A percentile compares a stretch with the other conserved stretches of the same genome.
Evolutionary conservation across 192 early-diverging fungal species (phyloP).

Genomic region (Rhizoclosmatium sp.): DNA sequence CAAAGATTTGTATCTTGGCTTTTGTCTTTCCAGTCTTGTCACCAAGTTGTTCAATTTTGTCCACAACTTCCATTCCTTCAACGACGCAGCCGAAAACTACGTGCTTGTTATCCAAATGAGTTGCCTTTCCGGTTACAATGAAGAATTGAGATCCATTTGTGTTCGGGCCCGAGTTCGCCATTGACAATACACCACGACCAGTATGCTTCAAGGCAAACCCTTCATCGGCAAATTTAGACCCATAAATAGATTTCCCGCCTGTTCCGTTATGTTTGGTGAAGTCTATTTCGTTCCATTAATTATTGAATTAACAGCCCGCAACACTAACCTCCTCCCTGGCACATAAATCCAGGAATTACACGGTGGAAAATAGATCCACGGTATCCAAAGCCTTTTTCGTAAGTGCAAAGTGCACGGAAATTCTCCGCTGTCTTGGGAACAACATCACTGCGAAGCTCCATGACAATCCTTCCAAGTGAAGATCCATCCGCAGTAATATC

Average conservation of each 20-base stretch:
- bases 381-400: constrained; percentile 58
- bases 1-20: no score
- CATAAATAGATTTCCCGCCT: constrained; percentile 80
- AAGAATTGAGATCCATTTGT: constrained; percentile 72
- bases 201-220: constrained; percentile 77
- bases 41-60: constrained; percentile 48
- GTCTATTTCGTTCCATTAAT: constrained; percentile 54
- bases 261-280: constrained; percentile 82
- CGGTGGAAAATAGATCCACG: constrained; percentile 81
- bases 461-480: constrained; percentile 58
- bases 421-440: no score
- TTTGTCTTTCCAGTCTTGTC: no score
- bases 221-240: constrained; percentile 88
- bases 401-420: no score
- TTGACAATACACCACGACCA: constrained; percentile 56
- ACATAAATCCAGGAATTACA: constrained; percentile 90
- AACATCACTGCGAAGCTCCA: constrained; percentile 48
- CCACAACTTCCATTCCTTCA: constrained; percentile 67
- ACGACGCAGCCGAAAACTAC: constrained; percentile 57
- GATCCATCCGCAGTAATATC: constrained; percentile 65
- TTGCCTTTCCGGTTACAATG: constrained; percentile 82
- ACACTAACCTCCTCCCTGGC: constrained; percentile 76
- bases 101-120: constrained; percentile 71
- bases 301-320: not conserved
- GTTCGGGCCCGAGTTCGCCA: constrained; percentile 58